These are phyloP conservation scores for Fusarium brevicatenulatum DNA, from an alignment of 2,329 filamentous ascomycete species.

Conservation along the genomic window DNA sequence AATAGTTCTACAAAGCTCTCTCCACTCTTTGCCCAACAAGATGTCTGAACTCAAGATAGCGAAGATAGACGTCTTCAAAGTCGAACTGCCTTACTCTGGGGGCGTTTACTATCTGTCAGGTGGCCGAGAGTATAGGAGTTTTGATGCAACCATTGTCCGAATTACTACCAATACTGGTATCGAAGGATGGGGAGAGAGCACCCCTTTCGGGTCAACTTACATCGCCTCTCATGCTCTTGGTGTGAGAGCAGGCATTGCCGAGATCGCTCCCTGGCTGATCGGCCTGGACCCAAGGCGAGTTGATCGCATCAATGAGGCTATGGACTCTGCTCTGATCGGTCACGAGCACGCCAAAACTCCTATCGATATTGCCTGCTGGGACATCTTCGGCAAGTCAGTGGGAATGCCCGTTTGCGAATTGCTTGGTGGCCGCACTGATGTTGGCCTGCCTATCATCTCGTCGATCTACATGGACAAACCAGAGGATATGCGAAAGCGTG, in stretches of 20 bases:
- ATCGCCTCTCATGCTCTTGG: slow-evolving; percentile 32
- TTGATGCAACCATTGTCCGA: slow-evolving; percentile 35
- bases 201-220: slow-evolving; percentile 33
- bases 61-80: slow-evolving; percentile 34
- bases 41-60: slow-evolving; percentile 33
- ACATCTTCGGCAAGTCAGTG: slow-evolving; percentile 32
- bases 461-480: slow-evolving; percentile 30
- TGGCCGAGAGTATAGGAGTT: slow-evolving; percentile 27
- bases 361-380: slow-evolving; percentile 36
- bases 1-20: background rate
- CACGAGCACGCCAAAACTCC: slow-evolving; percentile 32
- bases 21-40: slow-evolving; percentile 23
- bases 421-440: slow-evolving; percentile 27
- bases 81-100: slow-evolving; percentile 23
- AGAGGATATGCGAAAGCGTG: slow-evolving; percentile 27
- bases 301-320: slow-evolving; percentile 36
- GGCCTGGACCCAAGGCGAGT: slow-evolving; percentile 23
- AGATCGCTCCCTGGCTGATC: slow-evolving; percentile 29
- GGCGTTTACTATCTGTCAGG: slow-evolving; percentile 29
- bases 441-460: slow-evolving; percentile 29
- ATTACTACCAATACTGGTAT: slow-evolving; percentile 35
- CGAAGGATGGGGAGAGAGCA: slow-evolving; percentile 37
- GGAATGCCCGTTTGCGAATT: slow-evolving; percentile 36
- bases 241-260: slow-evolving; percentile 28
- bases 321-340: slow-evolving; percentile 25